A percentile compares a stretch with the other conserved stretches of the same genome.
Conservation (phyloP, 75 land plant species). For the Picea glauca region DNA sequence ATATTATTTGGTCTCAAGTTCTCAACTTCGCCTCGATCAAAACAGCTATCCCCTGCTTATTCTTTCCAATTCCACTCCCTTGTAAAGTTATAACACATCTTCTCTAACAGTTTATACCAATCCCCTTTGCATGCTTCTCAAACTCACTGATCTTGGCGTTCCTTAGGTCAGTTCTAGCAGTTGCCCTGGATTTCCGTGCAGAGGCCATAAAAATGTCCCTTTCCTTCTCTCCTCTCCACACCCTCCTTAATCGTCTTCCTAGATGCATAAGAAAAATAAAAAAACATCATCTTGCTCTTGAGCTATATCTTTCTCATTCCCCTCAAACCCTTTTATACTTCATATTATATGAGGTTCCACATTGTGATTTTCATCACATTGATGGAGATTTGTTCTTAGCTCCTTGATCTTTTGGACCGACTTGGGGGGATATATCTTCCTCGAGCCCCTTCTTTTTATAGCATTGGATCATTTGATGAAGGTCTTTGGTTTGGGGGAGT, state of each 20-base stretch:
- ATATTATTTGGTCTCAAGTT: constrained; percentile 75
- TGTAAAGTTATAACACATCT: no score
- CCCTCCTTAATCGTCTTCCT: no score
- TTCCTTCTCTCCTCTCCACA: neutral
- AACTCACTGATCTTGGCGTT: constrained; percentile 8
- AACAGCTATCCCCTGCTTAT: neutral
- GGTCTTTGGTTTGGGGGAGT: no score
- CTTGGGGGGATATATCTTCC: no score
- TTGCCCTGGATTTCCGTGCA: constrained; percentile 17
- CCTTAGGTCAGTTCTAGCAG: constrained; percentile 9
- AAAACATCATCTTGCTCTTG: constrained; percentile 43
- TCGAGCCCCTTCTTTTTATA: neutral
- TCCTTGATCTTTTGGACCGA: no score
- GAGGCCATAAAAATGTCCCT: neutral
- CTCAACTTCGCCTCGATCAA: constrained; percentile 66
- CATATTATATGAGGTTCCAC: no score
- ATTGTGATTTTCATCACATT: no score
- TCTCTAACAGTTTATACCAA: no score
- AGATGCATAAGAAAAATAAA: constrained; percentile 30
- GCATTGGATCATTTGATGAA: no score
- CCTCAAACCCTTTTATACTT: neutral
- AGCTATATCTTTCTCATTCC: constrained; percentile 14
- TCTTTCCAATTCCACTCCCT: no score
- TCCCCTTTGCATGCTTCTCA: no score
- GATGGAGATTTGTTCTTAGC: no score